Evolutionary conservation across 768 basidiomycete species (phyloP).

Genomic region (Boletales sp.): DNA sequence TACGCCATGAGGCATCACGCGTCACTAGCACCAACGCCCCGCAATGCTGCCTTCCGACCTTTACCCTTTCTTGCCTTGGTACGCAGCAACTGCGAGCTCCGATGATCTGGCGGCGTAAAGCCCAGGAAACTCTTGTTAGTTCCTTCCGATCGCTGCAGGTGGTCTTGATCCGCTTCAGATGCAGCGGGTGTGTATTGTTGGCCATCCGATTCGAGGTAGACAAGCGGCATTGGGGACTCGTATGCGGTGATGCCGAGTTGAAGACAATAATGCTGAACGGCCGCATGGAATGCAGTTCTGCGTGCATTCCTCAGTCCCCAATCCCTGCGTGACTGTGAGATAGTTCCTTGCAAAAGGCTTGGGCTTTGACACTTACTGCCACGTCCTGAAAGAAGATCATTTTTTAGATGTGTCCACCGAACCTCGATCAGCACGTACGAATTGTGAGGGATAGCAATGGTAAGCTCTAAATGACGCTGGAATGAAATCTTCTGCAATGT

Average conservation of each 20-base stretch:
- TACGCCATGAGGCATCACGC: conserved; percentile 10
- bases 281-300: conserved; percentile 77
- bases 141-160: conserved; percentile 1
- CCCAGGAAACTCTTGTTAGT: conserved; percentile 23
- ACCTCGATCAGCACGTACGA: conserved; percentile 30
- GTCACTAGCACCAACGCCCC: conserved; percentile 25
- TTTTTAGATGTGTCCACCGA: conserved; percentile 2
- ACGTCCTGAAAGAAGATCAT: conserved; percentile 23
- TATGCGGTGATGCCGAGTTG: conserved; percentile 63
- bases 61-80: conserved; percentile 28
- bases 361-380: conserved; percentile 28
- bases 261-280: conserved; percentile 67
- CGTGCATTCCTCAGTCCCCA: conserved; percentile 62
- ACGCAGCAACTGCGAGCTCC: conserved; percentile 15
- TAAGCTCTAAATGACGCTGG: conserved; percentile 64
- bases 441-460: conserved; percentile 60
- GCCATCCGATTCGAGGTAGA: conserved; percentile 34
- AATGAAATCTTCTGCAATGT: conserved; percentile 60
- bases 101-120: conserved; percentile 26
- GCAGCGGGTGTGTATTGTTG: conserved; percentile 5
- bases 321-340: conserved; percentile 32
- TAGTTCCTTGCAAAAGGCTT: neutral
- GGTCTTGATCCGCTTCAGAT: conserved; percentile 8
- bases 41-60: conserved; percentile 32
- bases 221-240: conserved; percentile 60